phyloP scores from a whole-genome alignment of 371 early-diverging fungal species.

The Mortierella sp. region DNA sequence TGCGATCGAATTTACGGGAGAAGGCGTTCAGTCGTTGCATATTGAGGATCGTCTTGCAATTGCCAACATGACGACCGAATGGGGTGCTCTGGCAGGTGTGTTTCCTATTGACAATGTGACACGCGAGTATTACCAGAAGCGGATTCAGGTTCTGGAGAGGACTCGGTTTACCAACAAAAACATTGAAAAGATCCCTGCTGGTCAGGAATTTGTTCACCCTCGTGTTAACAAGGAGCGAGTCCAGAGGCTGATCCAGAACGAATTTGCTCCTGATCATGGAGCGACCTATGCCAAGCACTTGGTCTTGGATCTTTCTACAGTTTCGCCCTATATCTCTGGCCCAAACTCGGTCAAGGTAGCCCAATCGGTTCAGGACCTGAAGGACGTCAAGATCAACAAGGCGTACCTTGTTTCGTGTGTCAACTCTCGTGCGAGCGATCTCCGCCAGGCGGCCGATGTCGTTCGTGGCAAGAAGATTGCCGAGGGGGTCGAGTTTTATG shows the following conservation, averaged over 20 bases:
- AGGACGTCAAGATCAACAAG: constrained; percentile 88
- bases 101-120: constrained; percentile 93
- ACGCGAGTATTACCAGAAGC: constrained; percentile 77
- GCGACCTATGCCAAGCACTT: constrained; percentile 90
- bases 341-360: constrained; percentile 96
- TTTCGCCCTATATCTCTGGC: constrained; percentile 92
- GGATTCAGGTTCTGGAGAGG: constrained; percentile 71
- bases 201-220: constrained; percentile 72
- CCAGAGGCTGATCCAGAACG: constrained; percentile 65
- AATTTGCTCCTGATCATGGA: constrained; percentile 71
- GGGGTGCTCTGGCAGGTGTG: constrained; percentile 97
- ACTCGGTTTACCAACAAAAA: constrained; percentile 70
- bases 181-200: constrained; percentile 56
- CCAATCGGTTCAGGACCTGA: constrained; percentile 81
- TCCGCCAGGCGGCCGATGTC: constrained; percentile 91
- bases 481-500: constrained; percentile 93
- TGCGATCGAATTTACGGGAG: constrained; percentile 93
- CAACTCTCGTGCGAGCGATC: constrained; percentile 91
- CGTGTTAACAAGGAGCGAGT: constrained; percentile 81
- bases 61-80: constrained; percentile 99
- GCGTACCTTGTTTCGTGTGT: constrained; percentile 97
- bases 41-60: constrained; percentile 95
- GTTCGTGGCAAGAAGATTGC: constrained; percentile 82
- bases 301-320: constrained; percentile 88
- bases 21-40: constrained; percentile 74